These are phyloP conservation scores for Colletotrichum trifolii DNA, from an alignment of 2,329 filamentous ascomycete genomes.

Conservation along the genomic window DNA sequence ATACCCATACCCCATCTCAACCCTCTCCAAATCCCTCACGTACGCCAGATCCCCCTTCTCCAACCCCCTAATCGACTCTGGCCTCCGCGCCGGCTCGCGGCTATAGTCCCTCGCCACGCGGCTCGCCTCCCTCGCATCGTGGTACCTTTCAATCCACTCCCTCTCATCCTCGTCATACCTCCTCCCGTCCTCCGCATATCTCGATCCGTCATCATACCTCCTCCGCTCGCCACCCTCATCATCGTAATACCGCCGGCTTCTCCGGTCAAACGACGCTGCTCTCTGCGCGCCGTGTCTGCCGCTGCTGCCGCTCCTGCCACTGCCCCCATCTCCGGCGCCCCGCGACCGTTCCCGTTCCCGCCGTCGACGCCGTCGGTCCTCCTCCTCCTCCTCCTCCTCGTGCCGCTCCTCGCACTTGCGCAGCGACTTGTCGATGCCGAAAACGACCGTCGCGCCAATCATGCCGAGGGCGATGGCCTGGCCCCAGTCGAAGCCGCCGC, in stretches of 20 bases:
- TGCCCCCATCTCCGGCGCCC: constrained; percentile 3
- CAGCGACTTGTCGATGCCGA: constrained; percentile 55
- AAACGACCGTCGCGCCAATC: constrained; percentile 48
- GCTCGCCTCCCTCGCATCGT: constrained; percentile 23
- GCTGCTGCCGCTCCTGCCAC: constrained; percentile 20
- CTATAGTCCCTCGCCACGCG: constrained; percentile 24
- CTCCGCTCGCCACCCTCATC: too few relatives aligned
- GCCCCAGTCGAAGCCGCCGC: constrained; percentile 53
- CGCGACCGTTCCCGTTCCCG: constrained; percentile 20
- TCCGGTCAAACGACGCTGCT: too few relatives aligned
- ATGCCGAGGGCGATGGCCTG: constrained; percentile 52
- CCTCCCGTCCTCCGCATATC: neutral
- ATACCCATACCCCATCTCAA: constrained; percentile 22
- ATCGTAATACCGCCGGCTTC: too few relatives aligned
- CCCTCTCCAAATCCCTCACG: constrained; percentile 4
- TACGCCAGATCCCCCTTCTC: constrained; percentile 2
- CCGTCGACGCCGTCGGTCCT: constrained; percentile 17
- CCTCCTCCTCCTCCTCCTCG: constrained; percentile 36
- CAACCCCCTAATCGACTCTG: constrained; percentile 16
- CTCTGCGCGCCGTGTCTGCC: too few relatives aligned
- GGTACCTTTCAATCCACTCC: constrained; percentile 19
- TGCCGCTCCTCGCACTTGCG: constrained; percentile 39
- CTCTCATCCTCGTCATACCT: constrained; percentile 14
- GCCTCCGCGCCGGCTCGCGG: constrained; percentile 22
- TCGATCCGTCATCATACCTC: too few relatives aligned